Percentiles rank a stretch among this genome's conserved stretches.
phyloP scores from a whole-genome alignment of 306 rosid species.

The Corylus avellana region DNA sequence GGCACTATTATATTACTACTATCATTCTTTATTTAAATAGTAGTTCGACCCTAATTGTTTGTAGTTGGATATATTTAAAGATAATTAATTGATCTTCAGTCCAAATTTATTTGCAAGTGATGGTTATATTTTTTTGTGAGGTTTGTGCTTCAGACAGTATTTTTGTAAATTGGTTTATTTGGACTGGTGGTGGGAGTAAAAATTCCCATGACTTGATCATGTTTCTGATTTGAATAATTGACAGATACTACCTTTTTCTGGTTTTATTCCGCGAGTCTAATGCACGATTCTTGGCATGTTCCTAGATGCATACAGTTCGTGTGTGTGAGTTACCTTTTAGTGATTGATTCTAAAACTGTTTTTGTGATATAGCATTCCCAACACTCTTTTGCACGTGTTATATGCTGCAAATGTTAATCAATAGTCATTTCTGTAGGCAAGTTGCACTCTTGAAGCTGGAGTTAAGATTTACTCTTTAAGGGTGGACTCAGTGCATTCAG shows the following conservation, averaged over 20 bases:
- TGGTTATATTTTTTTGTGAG: background rate
- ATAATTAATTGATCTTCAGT: background rate
- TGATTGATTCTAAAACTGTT: slow-evolving; percentile 18
- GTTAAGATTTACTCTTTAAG: slow-evolving; percentile 85
- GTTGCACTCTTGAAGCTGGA: slow-evolving; percentile 98
- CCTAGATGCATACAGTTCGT: background rate
- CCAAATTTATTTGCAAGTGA: slow-evolving; percentile 1
- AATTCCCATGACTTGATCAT: background rate
- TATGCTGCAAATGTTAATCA: slow-evolving; percentile 14
- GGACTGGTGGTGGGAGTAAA: background rate
- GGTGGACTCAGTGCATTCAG: slow-evolving; percentile 95
- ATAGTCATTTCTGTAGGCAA: slow-evolving; percentile 57
- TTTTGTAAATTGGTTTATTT: background rate
- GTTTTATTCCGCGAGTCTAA: slow-evolving; percentile 4
- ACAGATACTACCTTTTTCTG: background rate
- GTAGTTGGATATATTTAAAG: background rate
- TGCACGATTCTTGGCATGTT: background rate
- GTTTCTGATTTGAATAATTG: background rate
- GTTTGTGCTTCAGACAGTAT: background rate
- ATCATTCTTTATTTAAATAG: background rate
- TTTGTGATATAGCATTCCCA: slow-evolving; percentile 1
- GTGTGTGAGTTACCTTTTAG: background rate
- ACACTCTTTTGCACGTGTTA: background rate
- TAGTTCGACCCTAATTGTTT: background rate
- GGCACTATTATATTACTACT: background rate